These are phyloP conservation scores for Microcos paniculata DNA, from an alignment of 345 rosid species.

Conservation along the genomic window DNA sequence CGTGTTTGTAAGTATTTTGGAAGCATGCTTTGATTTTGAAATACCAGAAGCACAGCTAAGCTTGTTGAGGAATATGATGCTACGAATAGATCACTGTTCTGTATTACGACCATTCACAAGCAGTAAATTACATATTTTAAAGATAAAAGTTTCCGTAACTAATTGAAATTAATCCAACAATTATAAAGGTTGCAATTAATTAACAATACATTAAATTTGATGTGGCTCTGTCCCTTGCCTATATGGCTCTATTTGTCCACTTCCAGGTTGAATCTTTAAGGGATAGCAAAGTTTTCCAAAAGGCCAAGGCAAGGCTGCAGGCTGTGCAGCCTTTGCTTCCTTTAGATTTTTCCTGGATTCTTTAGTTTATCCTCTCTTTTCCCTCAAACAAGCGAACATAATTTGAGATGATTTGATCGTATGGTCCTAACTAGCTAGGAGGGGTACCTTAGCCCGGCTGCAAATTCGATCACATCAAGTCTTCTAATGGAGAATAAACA, in stretches of 20 bases:
- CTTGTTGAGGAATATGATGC: background rate
- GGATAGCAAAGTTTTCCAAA: constrained; percentile 2
- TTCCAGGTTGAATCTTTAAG: background rate
- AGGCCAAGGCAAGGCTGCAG: constrained; percentile 7
- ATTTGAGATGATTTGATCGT: background rate
- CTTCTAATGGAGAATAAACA: too few species aligned
- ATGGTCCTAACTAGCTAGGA: background rate
- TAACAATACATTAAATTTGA: background rate
- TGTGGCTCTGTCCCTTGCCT: too few species aligned
- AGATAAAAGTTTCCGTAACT: background rate
- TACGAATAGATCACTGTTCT: too few species aligned
- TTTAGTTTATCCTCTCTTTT: background rate
- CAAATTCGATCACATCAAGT: too few species aligned
- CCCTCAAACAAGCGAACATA: background rate
- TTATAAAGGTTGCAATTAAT: background rate
- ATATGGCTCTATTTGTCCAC: background rate
- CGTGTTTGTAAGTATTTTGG: background rate
- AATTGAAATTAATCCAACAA: background rate
- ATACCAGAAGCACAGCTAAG: background rate
- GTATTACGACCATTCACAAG: too few species aligned
- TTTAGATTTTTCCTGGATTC: background rate
- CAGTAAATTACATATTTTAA: too few species aligned
- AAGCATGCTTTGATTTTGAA: background rate
- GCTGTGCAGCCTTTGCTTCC: constrained; percentile 11
- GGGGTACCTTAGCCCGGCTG: background rate